A percentile compares a stretch with the other conserved stretches of the same genome.
Conservation (phyloP, 1,284 basidiomycete species). For the Cystobasidium pallidum region DNA sequence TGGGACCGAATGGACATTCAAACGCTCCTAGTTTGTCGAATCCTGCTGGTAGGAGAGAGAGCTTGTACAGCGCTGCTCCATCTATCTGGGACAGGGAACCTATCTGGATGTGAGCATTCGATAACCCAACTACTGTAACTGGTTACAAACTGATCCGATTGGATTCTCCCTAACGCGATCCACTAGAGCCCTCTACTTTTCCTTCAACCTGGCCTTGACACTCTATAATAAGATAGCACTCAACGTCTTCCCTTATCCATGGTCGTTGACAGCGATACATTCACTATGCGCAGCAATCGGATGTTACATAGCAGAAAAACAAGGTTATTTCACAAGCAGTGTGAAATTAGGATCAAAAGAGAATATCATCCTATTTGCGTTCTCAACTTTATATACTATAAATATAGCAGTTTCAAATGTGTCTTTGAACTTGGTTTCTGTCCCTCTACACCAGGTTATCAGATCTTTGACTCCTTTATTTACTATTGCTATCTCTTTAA, state of each 20-base stretch:
- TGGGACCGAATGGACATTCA: not conserved
- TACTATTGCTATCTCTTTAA: constrained; percentile 73
- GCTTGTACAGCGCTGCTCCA: constrained; percentile 12
- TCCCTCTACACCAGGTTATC: constrained; percentile 93
- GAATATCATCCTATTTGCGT: constrained; percentile 69
- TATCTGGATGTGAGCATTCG: constrained; percentile 25
- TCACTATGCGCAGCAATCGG: constrained; percentile 61
- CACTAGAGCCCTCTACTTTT: constrained; percentile 66
- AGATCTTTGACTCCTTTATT: constrained; percentile 87
- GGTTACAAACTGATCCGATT: not conserved
- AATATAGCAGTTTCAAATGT: constrained; percentile 92
- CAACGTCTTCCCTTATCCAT: constrained; percentile 86
- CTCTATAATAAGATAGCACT: constrained; percentile 90
- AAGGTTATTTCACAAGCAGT: constrained; percentile 66
- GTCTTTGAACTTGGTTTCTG: constrained; percentile 81
- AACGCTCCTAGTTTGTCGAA: not conserved
- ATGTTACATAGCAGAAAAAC: constrained; percentile 66
- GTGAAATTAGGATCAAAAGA: constrained; percentile 59
- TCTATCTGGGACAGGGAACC: constrained; percentile 31
- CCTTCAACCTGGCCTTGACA: constrained; percentile 84
- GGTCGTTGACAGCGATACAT: constrained; percentile 58
- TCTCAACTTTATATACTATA: constrained; percentile 83
- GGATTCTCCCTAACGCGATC: not conserved
- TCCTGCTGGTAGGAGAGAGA: constrained; percentile 15
- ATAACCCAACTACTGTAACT: no score